These are phyloP conservation scores for Daldinia eschscholtzii DNA, from an alignment of 2,329 filamentous ascomycete genomes.

Conservation along the genomic window DNA sequence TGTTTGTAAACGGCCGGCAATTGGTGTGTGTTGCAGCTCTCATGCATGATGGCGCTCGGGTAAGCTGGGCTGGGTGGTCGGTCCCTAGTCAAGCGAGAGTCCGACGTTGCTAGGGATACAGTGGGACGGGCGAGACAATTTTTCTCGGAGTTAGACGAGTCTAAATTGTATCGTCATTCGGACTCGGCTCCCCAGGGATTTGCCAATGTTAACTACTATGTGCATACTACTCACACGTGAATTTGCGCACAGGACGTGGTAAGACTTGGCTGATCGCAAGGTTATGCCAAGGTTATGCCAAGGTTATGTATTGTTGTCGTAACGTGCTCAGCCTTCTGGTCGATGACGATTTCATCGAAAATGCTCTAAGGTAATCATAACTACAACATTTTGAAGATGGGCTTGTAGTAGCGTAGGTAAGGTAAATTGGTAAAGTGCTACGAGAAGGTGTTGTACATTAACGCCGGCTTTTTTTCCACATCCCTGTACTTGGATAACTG, in stretches of 20 bases:
- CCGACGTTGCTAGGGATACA: slow-evolving; percentile 23
- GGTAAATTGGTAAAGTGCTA: too few species aligned
- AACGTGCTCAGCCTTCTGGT: not conserved
- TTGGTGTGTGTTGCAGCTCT: slow-evolving; percentile 38
- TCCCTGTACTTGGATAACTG: not conserved
- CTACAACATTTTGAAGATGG: not conserved
- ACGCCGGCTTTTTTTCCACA: slow-evolving; percentile 5
- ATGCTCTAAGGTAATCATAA: not conserved
- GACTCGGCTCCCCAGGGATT: not conserved
- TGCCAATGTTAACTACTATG: not conserved
- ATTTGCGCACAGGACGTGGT: slow-evolving; percentile 5
- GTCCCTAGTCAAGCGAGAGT: slow-evolving; percentile 18
- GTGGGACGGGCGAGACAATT: slow-evolving; percentile 5
- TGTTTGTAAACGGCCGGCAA: slow-evolving; percentile 26
- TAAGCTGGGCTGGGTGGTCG: slow-evolving; percentile 20
- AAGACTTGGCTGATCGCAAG: slow-evolving; percentile 11
- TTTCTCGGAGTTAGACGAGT: slow-evolving; percentile 28
- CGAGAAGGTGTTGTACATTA: not conserved
- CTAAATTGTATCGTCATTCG: not conserved
- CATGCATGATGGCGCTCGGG: slow-evolving; percentile 38
- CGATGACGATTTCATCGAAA: slow-evolving; percentile 1
- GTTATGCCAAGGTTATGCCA: slow-evolving; percentile 10
- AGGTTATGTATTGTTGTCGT: slow-evolving; percentile 16
- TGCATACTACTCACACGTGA: too few species aligned
- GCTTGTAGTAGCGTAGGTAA: not conserved